phyloP scores from a whole-genome alignment of 345 rosid species.

The Luvunga scandens region DNA sequence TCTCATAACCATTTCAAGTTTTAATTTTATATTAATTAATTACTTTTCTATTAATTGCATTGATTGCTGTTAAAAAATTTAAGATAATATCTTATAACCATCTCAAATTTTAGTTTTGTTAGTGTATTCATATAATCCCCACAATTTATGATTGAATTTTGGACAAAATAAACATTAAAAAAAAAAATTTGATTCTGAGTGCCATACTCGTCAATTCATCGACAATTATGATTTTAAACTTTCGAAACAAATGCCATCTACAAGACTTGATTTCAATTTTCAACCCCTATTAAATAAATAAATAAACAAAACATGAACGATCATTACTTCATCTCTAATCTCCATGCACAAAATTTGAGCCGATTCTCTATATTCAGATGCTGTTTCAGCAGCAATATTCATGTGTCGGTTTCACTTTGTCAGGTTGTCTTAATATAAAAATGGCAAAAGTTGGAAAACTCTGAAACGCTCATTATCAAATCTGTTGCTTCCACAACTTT shows the following conservation, averaged over 20 bases:
- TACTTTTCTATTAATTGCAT: too few relatives aligned
- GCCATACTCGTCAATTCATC: neutral
- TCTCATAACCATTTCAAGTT: too few relatives aligned
- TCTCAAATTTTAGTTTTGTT: too few relatives aligned
- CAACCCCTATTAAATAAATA: neutral
- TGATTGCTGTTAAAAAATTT: too few relatives aligned
- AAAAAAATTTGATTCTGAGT: neutral
- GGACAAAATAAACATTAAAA: too few relatives aligned
- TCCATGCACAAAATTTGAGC: neutral
- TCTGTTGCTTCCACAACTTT: neutral
- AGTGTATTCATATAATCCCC: too few relatives aligned
- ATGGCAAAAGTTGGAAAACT: neutral
- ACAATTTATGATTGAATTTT: neutral
- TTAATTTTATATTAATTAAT: too few relatives aligned
- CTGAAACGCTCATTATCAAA: neutral
- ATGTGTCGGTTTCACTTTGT: too few relatives aligned
- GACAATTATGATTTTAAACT: neutral
- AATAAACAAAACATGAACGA: neutral
- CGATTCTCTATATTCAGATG: neutral
- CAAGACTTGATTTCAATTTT: neutral
- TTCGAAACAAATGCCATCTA: neutral
- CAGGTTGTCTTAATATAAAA: too few relatives aligned
- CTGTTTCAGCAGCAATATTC: neutral
- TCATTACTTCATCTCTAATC: neutral
- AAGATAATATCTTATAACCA: too few relatives aligned